phyloP scores from a whole-genome alignment of 805 yeast species.

The Candida nanaspora region DNA sequence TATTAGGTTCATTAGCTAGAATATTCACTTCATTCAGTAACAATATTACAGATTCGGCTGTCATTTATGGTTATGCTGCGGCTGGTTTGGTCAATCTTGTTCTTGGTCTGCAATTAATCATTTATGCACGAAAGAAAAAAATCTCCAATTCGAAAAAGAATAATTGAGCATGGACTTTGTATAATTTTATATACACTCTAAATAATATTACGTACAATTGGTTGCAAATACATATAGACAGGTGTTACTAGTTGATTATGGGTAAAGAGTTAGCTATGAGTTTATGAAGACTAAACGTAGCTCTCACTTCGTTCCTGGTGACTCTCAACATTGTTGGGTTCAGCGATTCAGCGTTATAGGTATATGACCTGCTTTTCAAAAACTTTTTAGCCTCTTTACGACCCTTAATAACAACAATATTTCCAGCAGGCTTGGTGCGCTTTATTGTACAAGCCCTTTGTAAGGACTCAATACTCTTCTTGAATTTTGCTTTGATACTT shows the following conservation, averaged over 20 bases:
- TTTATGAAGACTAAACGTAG: not conserved
- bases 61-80: slow-evolving; percentile 24
- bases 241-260: too few species aligned
- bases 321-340: not conserved
- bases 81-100: slow-evolving; percentile 27
- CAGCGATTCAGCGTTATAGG: not conserved
- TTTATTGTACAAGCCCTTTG: too few species aligned
- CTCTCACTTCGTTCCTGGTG: not conserved
- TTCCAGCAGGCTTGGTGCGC: not conserved
- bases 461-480: too few species aligned
- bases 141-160: slow-evolving; percentile 8
- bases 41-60: slow-evolving; percentile 26
- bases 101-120: slow-evolving; percentile 27
- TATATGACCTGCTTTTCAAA: not conserved
- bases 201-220: too few species aligned
- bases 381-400: not conserved
- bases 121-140: slow-evolving; percentile 18
- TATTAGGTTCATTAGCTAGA: slow-evolving; percentile 30
- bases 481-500: not conserved
- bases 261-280: not conserved
- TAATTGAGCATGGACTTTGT: not conserved
- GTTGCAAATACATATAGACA: too few species aligned
- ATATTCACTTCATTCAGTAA: slow-evolving; percentile 29
- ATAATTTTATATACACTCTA: too few species aligned
- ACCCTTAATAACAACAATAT: not conserved